Evolutionary conservation across 1,139 yeast species (phyloP).

Genomic region (Hyphopichia pseudoburtonii): DNA sequence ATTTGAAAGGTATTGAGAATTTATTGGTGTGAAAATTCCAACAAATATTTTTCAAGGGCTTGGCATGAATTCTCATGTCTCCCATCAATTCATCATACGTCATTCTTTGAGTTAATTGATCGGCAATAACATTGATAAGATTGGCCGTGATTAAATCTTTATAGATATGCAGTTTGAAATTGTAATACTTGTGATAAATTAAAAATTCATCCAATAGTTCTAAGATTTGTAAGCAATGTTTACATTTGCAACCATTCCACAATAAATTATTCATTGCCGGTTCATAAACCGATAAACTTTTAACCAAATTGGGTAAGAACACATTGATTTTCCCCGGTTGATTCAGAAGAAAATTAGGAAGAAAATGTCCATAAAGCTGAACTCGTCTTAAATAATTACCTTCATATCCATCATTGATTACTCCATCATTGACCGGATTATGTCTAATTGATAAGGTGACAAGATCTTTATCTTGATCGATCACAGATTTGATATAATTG

Average conservation of each 20-base stretch:
- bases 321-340: slow-evolving; percentile 36
- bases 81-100: slow-evolving; percentile 19
- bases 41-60: slow-evolving; percentile 23
- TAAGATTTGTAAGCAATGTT: slow-evolving; percentile 49
- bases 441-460: slow-evolving; percentile 49
- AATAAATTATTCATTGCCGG: slow-evolving; percentile 64
- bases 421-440: slow-evolving; percentile 40
- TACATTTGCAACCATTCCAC: slow-evolving; percentile 77
- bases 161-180: slow-evolving; percentile 40
- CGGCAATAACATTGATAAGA: slow-evolving; percentile 53
- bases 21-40: slow-evolving; percentile 42
- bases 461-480: slow-evolving; percentile 25
- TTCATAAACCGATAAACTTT: slow-evolving; percentile 64
- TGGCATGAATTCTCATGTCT: slow-evolving; percentile 19
- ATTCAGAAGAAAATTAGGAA: slow-evolving; percentile 38
- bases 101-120: slow-evolving; percentile 38
- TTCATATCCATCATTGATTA: slow-evolving; percentile 59
- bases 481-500: slow-evolving; percentile 40
- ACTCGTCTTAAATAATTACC: slow-evolving; percentile 67
- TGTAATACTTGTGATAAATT: slow-evolving; percentile 62
- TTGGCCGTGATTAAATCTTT: slow-evolving; percentile 62
- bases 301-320: slow-evolving; percentile 57
- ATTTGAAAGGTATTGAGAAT: slow-evolving; percentile 34
- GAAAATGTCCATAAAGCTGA: slow-evolving; percentile 43
- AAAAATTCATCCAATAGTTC: slow-evolving; percentile 55